Evolutionary conservation across 768 basidiomycete species (phyloP), one percentile per base, ranked within the genome.

Genomic region (Suillus brevipes): DNA sequence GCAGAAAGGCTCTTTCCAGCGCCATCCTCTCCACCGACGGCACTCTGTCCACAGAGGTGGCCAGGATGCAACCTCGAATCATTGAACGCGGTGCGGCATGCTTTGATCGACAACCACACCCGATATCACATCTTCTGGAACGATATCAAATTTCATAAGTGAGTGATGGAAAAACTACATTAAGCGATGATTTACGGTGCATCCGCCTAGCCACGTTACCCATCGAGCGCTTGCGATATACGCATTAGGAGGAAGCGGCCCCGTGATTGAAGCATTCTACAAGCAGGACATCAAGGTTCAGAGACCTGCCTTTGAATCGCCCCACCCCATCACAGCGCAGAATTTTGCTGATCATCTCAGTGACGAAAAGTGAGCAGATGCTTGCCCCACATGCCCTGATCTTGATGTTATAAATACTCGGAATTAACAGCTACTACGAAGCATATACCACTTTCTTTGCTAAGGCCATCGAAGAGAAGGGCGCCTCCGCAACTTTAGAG

Each of bases 121-220:
- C 79, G 74, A 60, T 77, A 78, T 71, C 85, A 88, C 60, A 77
- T 82, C 14, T 88, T 83, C 72, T 80, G 82, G 69, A 83, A 86
- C 61, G 71, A 83, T 16, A 66, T 57, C 28, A 68, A 76, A 0
- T 83, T 84, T 65, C 86, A 88, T 76, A 87, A 87, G 86, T 86
- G 66, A 18, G 81, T 72, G 16, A 1, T 31, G 18, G 16, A 59
- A 28, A 37, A 23, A 25, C 16, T 7, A 16, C 52, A 16, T 3
- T 16, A 23, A 16, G 9, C 20, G 23, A 20, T 23, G 3, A 28
- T 2, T 20, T 20, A 34, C 43, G n/a, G 56, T 1, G 2, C 10
- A 34, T 36, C 43, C n/a, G 16, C 20, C 36, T 14, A 77, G 76
- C 31, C 77, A 78, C 23, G 60, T 72, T 40, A 65, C 75, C 1